Evolutionary conservation across 345 rosid species (phyloP).

Genomic region (Citrus sp.): DNA sequence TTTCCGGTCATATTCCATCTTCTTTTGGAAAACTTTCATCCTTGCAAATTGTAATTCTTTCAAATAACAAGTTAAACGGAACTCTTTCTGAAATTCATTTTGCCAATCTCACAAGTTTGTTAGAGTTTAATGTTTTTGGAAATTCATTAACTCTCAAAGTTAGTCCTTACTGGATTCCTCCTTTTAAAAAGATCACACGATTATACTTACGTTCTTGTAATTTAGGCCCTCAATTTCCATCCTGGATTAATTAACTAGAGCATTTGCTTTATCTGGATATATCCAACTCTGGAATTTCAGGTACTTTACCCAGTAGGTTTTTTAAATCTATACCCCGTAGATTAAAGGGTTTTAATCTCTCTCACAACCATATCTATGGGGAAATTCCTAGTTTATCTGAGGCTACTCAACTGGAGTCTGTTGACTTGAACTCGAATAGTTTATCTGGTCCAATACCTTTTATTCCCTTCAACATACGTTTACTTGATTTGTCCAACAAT

Average conservation of each 20-base stretch:
- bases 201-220: conserved; percentile 19
- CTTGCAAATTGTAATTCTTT: neutral
- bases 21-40: neutral
- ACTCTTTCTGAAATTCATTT: conserved; percentile 20
- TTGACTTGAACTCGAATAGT: no score
- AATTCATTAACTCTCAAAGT: conserved; percentile 22
- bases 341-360: no score
- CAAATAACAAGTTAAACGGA: neutral
- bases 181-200: conserved; percentile 10
- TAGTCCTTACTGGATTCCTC: conserved; percentile 24
- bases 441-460: no score
- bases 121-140: neutral
- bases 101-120: conserved; percentile 19
- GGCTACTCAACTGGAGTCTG: no score
- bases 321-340: no score
- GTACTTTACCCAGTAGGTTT: no score
- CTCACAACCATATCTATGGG: neutral
- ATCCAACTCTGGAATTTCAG: no score
- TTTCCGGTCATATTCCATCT: neutral
- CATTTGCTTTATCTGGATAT: neutral
- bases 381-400: no score
- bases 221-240: conserved; percentile 26
- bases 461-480: no score
- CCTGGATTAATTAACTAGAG: conserved; percentile 22
- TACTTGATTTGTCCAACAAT: no score